A percentile compares a stretch with the other conserved stretches of the same genome.
phyloP scores from a whole-genome alignment of 106 monocot genomes.

The Dendrobium catenatum region DNA sequence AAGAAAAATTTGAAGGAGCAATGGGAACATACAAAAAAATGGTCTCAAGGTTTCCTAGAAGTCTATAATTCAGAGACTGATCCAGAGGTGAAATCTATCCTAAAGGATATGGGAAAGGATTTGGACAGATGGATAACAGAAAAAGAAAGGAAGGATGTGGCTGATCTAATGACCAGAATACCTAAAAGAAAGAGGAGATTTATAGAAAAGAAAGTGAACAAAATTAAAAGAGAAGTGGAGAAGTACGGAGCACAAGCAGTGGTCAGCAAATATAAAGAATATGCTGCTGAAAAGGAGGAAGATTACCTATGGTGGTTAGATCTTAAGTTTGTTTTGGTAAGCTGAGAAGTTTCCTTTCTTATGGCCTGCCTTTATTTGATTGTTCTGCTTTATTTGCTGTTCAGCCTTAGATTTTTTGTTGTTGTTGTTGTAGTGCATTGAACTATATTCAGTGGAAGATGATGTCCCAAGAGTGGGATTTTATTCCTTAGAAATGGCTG shows the following conservation, averaged over 20 bases:
- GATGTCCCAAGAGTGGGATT: constrained; percentile 55
- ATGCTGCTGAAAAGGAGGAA: constrained; percentile 62
- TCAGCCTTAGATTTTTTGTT: neutral
- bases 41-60: constrained; percentile 76
- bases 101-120: constrained; percentile 78
- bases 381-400: neutral
- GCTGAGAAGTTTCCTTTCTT: neutral
- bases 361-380: neutral
- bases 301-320: constrained; percentile 89
- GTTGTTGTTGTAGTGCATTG: constrained; percentile 53
- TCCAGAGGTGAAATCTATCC: constrained; percentile 73
- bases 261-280: constrained; percentile 77
- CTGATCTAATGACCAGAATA: constrained; percentile 48
- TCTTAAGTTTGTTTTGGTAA: constrained; percentile 71
- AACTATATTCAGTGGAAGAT: constrained; percentile 68
- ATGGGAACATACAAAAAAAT: constrained; percentile 88
- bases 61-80: constrained; percentile 76
- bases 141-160: constrained; percentile 49
- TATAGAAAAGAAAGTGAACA: constrained; percentile 76
- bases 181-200: constrained; percentile 48
- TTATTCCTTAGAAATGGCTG: constrained; percentile 87
- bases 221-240: constrained; percentile 65
- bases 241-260: constrained; percentile 73
- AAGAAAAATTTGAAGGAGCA: constrained; percentile 67
- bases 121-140: constrained; percentile 75